phyloP scores from a whole-genome alignment of 2,329 filamentous ascomycete genomes.

The Fusarium abutilonis region DNA sequence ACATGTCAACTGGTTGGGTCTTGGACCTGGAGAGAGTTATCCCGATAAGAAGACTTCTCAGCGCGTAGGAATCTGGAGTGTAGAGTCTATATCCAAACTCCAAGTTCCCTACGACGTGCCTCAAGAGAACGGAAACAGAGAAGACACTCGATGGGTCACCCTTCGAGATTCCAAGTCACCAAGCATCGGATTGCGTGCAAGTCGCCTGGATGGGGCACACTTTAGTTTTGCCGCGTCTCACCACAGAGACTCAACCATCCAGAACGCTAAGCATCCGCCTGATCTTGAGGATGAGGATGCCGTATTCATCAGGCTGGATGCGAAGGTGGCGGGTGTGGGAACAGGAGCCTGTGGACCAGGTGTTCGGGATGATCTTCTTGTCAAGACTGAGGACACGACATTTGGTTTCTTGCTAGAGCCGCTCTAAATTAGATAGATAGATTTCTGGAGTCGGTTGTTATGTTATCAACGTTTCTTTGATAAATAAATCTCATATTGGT shows the following conservation, averaged over 20 bases:
- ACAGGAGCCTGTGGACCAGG: constrained; percentile 60
- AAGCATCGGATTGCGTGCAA: constrained; percentile 35
- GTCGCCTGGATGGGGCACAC: constrained; percentile 25
- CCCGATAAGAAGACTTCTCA: constrained; percentile 69
- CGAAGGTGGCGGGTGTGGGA: constrained; percentile 60
- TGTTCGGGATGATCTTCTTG: constrained; percentile 57
- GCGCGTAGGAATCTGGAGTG: constrained; percentile 59
- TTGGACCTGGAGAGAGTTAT: constrained; percentile 71
- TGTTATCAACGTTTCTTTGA: neutral
- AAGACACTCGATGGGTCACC: constrained; percentile 67
- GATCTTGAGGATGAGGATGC: constrained; percentile 65
- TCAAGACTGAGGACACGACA: constrained; percentile 52
- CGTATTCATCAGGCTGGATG: constrained; percentile 56
- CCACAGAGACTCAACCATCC: constrained; percentile 62
- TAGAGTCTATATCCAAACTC: constrained; percentile 57
- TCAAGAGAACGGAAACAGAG: constrained; percentile 73
- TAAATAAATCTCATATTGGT: too few species aligned
- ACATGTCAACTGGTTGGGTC: constrained; percentile 67
- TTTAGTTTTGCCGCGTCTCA: constrained; percentile 67
- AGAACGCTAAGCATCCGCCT: constrained; percentile 69
- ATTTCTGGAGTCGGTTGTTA: neutral
- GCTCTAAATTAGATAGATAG: constrained; percentile 15
- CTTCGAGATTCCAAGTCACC: constrained; percentile 40
- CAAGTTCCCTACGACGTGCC: constrained; percentile 71
- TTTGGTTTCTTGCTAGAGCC: constrained; percentile 56